Conservation (phyloP, 495 filamentous ascomycete species). For the Bacidia gigantensis region DNA sequence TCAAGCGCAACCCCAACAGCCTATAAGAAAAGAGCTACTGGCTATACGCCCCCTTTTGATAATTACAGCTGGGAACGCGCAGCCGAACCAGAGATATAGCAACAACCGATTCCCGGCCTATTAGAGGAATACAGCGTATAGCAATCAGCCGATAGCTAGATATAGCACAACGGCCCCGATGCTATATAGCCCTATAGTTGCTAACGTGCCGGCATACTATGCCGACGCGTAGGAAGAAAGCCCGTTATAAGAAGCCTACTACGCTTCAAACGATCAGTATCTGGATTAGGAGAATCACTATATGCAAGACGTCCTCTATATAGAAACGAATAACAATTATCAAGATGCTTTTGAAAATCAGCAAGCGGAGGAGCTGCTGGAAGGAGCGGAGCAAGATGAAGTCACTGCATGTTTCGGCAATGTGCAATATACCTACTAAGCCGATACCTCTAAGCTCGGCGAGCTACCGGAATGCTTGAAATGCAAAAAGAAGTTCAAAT, state of each 20-base stretch:
- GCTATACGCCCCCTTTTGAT: background rate
- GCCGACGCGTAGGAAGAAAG: background rate
- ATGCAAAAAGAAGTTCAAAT: background rate
- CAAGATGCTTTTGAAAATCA: background rate
- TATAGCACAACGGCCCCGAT: background rate
- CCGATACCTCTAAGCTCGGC: background rate
- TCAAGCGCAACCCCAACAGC: background rate
- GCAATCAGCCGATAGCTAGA: background rate
- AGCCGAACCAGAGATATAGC: background rate
- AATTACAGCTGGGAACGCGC: background rate
- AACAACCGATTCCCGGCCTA: background rate
- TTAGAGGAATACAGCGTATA: background rate
- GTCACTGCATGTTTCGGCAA: background rate
- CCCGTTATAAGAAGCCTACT: background rate
- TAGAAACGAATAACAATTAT: background rate
- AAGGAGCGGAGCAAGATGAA: background rate
- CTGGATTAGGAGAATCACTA: slow-evolving; percentile 1
- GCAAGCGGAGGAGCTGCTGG: background rate
- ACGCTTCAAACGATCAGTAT: slow-evolving; percentile 5
- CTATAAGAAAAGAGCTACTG: background rate
- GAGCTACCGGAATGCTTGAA: background rate
- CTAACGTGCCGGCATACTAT: background rate
- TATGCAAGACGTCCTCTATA: background rate
- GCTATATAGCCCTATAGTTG: background rate
- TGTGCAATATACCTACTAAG: no score